These are phyloP conservation scores for Acorus calamus DNA, from an alignment of 106 monocot genomes.

Conservation along the genomic window DNA sequence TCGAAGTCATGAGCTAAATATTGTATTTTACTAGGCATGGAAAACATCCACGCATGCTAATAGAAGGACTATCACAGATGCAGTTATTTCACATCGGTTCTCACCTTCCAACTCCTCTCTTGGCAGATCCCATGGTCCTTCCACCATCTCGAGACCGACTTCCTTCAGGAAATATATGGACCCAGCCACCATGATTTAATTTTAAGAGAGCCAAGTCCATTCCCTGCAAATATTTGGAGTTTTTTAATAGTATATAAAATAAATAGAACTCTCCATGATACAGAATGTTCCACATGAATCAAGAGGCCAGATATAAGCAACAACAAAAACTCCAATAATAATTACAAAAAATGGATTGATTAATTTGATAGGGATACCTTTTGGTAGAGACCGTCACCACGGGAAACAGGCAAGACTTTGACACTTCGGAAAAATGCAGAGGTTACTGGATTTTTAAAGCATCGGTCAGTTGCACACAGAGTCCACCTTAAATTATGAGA, in stretches of 20 bases:
- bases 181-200: slow-evolving; percentile 88
- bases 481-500: slow-evolving; percentile 84
- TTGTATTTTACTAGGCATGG: too few relatives aligned
- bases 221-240: slow-evolving; percentile 32
- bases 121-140: slow-evolving; percentile 50
- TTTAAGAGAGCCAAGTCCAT: slow-evolving; percentile 94
- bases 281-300: too few relatives aligned
- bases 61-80: too few relatives aligned
- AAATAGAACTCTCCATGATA: neutral
- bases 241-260: too few relatives aligned
- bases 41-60: too few relatives aligned
- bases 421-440: slow-evolving; percentile 78
- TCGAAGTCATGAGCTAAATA: too few relatives aligned
- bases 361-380: slow-evolving; percentile 32
- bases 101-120: slow-evolving; percentile 92
- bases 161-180: slow-evolving; percentile 97
- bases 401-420: slow-evolving; percentile 89
- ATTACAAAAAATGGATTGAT: too few relatives aligned
- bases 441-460: slow-evolving; percentile 57
- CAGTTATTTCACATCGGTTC: neutral
- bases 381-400: slow-evolving; percentile 87
- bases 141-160: slow-evolving; percentile 88
- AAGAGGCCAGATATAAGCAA: too few relatives aligned
- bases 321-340: too few relatives aligned
- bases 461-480: slow-evolving; percentile 79